Percentiles rank a stretch among this genome's conserved stretches.
phyloP scores from a whole-genome alignment of 805 yeast species.

The Ogataea paradorogensis region DNA sequence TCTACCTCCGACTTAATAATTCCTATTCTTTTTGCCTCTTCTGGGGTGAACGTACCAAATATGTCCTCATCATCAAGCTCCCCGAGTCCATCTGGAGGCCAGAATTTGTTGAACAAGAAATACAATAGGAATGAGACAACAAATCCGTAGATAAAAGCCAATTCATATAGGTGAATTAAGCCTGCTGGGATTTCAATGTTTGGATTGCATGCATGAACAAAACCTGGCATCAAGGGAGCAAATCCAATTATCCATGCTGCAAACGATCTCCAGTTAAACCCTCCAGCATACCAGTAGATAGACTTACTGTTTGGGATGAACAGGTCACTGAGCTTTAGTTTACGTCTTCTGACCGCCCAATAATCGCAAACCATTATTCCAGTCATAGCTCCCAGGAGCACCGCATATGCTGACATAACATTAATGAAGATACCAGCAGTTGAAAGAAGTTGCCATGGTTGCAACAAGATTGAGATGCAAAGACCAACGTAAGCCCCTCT shows the following conservation, averaged over 20 bases:
- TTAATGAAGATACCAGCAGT: conserved; percentile 33
- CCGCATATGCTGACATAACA: conserved; percentile 19
- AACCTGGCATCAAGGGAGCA: conserved; percentile 52
- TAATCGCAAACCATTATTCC: conserved; percentile 68
- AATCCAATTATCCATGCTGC: conserved; percentile 40
- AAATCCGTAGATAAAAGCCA: conserved; percentile 43
- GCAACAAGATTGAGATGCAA: conserved; percentile 33
- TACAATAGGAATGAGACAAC: conserved; percentile 39
- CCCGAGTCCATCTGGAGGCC: conserved; percentile 36
- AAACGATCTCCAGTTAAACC: conserved; percentile 57
- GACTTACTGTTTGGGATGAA: conserved; percentile 42
- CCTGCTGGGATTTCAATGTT: conserved; percentile 37
- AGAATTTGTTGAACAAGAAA: conserved; percentile 33
- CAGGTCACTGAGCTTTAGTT: conserved; percentile 48
- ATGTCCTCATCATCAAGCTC: conserved; percentile 35
- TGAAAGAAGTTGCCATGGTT: conserved; percentile 41
- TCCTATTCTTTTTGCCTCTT: conserved; percentile 34
- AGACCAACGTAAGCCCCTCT: conserved; percentile 45
- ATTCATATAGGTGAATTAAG: conserved; percentile 41
- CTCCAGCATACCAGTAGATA: conserved; percentile 57
- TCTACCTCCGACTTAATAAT: conserved; percentile 12
- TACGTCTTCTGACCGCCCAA: conserved; percentile 53
- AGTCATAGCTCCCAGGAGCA: conserved; percentile 61
- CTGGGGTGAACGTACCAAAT: conserved; percentile 31
- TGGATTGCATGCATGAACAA: conserved; percentile 21